Percentiles rank a stretch among this genome's conserved stretches.
These are phyloP conservation scores for Trypanosomatidae sp. DNA, from an alignment of 208 protist species.

Conservation along the genomic window DNA sequence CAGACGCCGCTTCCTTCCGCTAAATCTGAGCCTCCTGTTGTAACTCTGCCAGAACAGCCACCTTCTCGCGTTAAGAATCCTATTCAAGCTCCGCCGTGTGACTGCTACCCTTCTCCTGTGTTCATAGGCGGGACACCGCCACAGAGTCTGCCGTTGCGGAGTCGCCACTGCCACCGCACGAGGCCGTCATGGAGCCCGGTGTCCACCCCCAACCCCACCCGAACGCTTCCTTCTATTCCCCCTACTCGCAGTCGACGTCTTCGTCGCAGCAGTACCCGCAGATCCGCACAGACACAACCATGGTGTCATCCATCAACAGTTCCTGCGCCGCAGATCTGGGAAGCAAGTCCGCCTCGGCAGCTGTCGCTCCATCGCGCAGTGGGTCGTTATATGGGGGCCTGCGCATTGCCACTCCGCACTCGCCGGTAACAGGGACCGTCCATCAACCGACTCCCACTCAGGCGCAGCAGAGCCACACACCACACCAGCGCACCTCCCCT, in stretches of 20 bases:
- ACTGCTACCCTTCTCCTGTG: neutral
- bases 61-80: neutral
- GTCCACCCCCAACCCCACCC: neutral
- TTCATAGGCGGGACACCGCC: neutral
- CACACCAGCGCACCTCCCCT: neutral
- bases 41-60: too few species aligned
- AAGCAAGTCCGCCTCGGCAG: slow-evolving; percentile 8
- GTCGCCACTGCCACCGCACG: neutral
- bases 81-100: neutral
- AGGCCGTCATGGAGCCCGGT: slow-evolving; percentile 1
- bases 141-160: neutral
- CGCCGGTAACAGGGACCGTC: neutral
- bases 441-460: neutral
- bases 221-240: neutral
- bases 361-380: neutral
- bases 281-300: slow-evolving; percentile 21
- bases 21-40: neutral
- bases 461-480: slow-evolving; percentile 4
- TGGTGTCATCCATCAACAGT: slow-evolving; percentile 18
- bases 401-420: neutral
- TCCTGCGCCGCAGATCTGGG: slow-evolving; percentile 6
- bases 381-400: neutral
- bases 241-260: slow-evolving; percentile 4
- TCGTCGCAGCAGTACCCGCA: slow-evolving; percentile 15
- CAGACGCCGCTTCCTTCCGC: neutral